Evolutionary conservation across 129 eudicot genomes (phyloP).

Genomic region (Mikania micrantha): DNA sequence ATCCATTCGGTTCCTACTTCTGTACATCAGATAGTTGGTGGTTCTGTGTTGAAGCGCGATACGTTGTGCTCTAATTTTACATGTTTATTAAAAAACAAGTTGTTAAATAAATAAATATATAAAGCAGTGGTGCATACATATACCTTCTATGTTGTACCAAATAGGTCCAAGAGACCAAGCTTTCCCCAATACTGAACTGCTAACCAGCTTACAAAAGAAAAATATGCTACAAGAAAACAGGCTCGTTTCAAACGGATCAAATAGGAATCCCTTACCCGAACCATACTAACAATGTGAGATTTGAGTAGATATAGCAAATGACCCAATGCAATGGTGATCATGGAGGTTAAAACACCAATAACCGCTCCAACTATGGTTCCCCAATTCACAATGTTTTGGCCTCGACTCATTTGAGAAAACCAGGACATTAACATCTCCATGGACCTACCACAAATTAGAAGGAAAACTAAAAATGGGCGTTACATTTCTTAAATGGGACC

Average conservation of each 20-base stretch:
- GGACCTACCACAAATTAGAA: constrained; percentile 40
- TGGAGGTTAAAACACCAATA: constrained; percentile 50
- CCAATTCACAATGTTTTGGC: constrained; percentile 41
- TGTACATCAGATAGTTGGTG: not conserved
- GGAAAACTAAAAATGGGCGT: not conserved
- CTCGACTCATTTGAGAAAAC: constrained; percentile 28
- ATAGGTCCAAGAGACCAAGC: constrained; percentile 49
- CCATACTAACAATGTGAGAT: constrained; percentile 18
- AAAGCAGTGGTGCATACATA: not conserved
- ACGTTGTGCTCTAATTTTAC: constrained; percentile 12
- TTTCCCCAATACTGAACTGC: constrained; percentile 52
- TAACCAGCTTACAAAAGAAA: constrained; percentile 69
- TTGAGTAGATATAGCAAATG: constrained; percentile 28
- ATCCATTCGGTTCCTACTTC: not conserved
- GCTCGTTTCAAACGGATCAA: constrained; percentile 38
- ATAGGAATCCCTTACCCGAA: constrained; percentile 20
- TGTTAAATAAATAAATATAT: constrained; percentile 11
- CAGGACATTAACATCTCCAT: constrained; percentile 43
- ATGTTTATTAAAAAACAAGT: constrained; percentile 6
- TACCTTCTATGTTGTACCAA: constrained; percentile 27
- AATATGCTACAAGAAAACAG: constrained; percentile 61
- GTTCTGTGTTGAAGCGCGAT: not conserved
- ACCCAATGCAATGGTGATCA: constrained; percentile 39
- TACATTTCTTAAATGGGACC: constrained; percentile 2
- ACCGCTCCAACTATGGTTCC: constrained; percentile 51